Conservation (phyloP, 257 asterid species). For the Nicotiana attenuata region DNA sequence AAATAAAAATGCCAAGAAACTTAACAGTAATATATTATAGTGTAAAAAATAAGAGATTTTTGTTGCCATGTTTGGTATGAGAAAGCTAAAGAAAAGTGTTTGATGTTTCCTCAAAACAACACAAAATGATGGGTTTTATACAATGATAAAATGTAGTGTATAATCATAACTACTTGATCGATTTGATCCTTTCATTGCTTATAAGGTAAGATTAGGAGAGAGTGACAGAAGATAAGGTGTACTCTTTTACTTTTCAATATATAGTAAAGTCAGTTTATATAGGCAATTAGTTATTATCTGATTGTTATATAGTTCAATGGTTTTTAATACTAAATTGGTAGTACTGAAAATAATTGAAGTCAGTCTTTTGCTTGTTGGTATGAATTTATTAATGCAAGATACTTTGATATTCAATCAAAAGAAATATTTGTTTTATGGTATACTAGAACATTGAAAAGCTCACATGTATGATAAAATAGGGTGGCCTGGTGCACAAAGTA, state of each 20-base stretch:
- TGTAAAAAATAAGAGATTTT: neutral
- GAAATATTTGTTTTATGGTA: neutral
- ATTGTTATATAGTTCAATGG: neutral
- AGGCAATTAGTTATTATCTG: neutral
- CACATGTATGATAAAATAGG: no score
- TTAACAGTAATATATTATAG: neutral
- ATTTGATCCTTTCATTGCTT: neutral
- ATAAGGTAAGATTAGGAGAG: neutral
- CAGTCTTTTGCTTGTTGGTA: neutral
- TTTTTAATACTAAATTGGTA: neutral
- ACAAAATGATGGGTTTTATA: neutral
- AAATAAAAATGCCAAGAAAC: conserved; percentile 13
- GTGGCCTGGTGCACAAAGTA: no score
- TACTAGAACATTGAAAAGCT: neutral
- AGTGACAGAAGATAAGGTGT: neutral
- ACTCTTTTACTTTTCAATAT: neutral
- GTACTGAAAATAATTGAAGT: neutral
- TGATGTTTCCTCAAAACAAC: neutral
- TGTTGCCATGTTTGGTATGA: conserved; percentile 8
- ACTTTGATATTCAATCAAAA: neutral
- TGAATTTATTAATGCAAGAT: neutral
- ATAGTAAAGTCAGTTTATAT: neutral
- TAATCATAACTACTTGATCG: neutral
- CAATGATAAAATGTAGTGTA: neutral
- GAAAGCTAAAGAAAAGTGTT: neutral